phyloP scores from a whole-genome alignment of 1,284 basidiomycete genomes.

The Fomitopsis betulina region DNA sequence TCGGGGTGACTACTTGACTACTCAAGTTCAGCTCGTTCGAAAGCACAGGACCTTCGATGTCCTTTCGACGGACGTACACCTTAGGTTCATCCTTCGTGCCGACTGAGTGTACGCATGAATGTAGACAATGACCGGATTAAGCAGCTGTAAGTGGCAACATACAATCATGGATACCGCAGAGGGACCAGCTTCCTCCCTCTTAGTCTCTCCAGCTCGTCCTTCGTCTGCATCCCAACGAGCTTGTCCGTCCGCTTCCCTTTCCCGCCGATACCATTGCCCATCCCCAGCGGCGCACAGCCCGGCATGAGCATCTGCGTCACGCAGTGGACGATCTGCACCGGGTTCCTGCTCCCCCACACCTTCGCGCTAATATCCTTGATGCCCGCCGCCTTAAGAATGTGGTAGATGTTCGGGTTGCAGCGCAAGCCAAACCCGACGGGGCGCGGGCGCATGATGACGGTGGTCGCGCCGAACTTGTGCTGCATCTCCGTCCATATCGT shows the following conservation, averaged over 20 bases:
- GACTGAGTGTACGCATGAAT: not conserved
- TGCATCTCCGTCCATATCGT: conserved; percentile 89
- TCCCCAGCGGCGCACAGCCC: conserved; percentile 66
- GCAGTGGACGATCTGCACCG: conserved; percentile 57
- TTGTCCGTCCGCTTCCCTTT: conserved; percentile 62
- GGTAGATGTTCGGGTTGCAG: conserved; percentile 87
- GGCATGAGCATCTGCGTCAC: conserved; percentile 63
- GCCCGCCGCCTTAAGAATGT: conserved; percentile 87
- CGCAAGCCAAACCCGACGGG: conserved; percentile 93
- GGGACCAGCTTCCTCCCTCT: conserved; percentile 45
- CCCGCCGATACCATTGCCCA: conserved; percentile 77
- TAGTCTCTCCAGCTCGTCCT: conserved; percentile 64
- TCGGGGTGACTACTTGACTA: no score
- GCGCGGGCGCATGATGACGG: conserved; percentile 80
- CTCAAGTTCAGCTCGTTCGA: not conserved
- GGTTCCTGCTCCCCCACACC: conserved; percentile 90
- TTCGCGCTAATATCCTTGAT: conserved; percentile 94
- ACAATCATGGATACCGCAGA: not conserved
- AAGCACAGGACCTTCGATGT: not conserved
- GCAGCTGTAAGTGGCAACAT: not conserved
- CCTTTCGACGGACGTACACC: no score
- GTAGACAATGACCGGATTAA: not conserved
- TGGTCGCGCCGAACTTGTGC: conserved; percentile 84
- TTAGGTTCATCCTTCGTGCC: not conserved
- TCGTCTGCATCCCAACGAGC: conserved; percentile 62